Conservation (phyloP, 228 moss, liverwort and hornwort genomes). For the Sphagnum magellanicum region DNA sequence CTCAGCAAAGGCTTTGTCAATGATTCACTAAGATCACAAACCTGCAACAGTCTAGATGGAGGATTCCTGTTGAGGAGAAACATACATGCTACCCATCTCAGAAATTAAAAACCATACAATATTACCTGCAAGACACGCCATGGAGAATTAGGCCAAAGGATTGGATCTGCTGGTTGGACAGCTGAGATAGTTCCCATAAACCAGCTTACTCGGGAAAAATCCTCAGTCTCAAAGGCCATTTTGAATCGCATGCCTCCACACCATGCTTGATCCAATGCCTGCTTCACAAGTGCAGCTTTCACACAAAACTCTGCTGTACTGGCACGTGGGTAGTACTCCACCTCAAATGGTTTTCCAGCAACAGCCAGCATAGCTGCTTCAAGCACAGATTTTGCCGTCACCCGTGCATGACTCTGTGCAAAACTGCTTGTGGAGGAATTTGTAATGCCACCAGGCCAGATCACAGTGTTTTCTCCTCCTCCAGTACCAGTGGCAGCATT, state of each 20-base stretch:
- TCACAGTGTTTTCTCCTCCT: constrained; percentile 11
- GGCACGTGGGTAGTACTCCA: constrained; percentile 95
- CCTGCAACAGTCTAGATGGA: background rate
- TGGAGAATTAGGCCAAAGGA: constrained; percentile 91
- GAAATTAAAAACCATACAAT: too few relatives aligned
- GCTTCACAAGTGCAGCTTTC: constrained; percentile 76
- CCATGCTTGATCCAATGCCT: constrained; percentile 82
- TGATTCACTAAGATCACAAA: background rate
- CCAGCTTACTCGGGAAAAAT: constrained; percentile 96
- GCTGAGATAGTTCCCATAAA: constrained; percentile 95
- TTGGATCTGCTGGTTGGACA: constrained; percentile 88
- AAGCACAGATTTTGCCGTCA: constrained; percentile 87
- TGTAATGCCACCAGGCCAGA: constrained; percentile 1
- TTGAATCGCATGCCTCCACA: constrained; percentile 95
- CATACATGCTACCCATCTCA: too few relatives aligned
- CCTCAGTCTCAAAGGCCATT: constrained; percentile 99
- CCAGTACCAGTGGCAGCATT: constrained; percentile 39
- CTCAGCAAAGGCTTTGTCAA: too few relatives aligned
- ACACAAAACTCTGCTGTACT: constrained; percentile 99
- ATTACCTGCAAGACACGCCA: constrained; percentile 97
- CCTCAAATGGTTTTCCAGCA: constrained; percentile 85
- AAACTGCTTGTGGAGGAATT: constrained; percentile 74
- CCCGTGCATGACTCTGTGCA: constrained; percentile 90
- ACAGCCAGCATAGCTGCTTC: constrained; percentile 85
- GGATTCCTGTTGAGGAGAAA: background rate